These are phyloP conservation scores for Phytophthora nicotianae DNA, from an alignment of 352 stramenopile genomes.

Conservation along the genomic window DNA sequence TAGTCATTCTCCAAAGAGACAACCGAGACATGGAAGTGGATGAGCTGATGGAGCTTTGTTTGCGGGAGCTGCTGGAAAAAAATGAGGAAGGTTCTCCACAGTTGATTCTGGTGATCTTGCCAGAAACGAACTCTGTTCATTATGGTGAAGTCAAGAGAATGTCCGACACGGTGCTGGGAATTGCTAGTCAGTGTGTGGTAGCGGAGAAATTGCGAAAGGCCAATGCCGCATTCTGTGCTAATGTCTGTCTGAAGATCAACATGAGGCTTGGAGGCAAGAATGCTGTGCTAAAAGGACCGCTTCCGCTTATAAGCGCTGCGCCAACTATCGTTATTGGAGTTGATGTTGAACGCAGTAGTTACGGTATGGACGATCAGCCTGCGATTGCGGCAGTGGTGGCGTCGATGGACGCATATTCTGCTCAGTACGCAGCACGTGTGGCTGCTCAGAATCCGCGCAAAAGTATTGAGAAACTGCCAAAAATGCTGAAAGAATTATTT, in stretches of 20 bases:
- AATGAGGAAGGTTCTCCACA: neutral
- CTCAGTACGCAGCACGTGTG: conserved; percentile 60
- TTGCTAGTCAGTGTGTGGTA: neutral
- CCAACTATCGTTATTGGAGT: conserved; percentile 82
- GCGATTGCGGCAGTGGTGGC: conserved; percentile 80
- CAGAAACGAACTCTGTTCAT: neutral
- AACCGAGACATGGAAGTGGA: neutral
- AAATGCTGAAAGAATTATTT: conserved; percentile 74
- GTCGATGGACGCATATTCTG: conserved; percentile 67
- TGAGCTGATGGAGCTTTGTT: neutral
- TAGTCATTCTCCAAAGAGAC: neutral
- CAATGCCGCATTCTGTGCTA: neutral
- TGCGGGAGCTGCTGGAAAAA: neutral
- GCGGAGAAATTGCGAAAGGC: neutral
- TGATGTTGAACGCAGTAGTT: conserved; percentile 69
- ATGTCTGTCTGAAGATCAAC: neutral
- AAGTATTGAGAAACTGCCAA: conserved; percentile 58
- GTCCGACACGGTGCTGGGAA: neutral
- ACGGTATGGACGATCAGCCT: conserved; percentile 49
- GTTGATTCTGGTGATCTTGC: neutral
- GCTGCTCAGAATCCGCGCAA: conserved; percentile 52
- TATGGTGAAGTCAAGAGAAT: neutral
- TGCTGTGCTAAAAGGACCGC: neutral
- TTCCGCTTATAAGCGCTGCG: neutral
- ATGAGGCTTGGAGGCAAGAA: neutral